Evolutionary conservation across 208 protist species (phyloP).

Genomic region (Trypanosomatidae sp.): DNA sequence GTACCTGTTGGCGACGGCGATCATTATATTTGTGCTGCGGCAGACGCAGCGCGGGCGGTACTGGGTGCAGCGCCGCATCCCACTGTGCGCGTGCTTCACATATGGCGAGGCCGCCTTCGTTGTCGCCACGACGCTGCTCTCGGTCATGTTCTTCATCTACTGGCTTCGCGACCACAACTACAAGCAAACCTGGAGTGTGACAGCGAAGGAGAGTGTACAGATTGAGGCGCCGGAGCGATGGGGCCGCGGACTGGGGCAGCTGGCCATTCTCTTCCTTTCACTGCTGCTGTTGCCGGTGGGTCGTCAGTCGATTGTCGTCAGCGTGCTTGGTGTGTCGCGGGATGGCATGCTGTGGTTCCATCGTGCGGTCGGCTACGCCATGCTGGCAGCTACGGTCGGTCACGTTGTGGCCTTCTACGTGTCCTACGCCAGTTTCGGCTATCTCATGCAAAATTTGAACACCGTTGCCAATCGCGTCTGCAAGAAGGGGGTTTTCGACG

Average conservation of each 20-base stretch:
- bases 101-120: conserved; percentile 33
- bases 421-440: conserved; percentile 20
- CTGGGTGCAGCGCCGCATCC: conserved; percentile 31
- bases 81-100: conserved; percentile 17
- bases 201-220: not conserved
- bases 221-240: conserved; percentile 33
- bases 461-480: conserved; percentile 16
- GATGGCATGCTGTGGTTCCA: conserved; percentile 62
- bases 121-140: conserved; percentile 29
- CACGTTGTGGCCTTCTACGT: conserved; percentile 33
- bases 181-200: conserved; percentile 22
- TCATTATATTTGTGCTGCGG: conserved; percentile 32
- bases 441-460: conserved; percentile 32
- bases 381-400: conserved; percentile 27
- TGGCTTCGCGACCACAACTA: conserved; percentile 72
- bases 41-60: conserved; percentile 17
- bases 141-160: conserved; percentile 53
- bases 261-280: conserved; percentile 55
- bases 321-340: conserved; percentile 47
- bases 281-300: conserved; percentile 56
- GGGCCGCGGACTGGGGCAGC: conserved; percentile 51
- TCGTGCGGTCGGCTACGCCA: conserved; percentile 39
- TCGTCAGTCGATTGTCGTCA: conserved; percentile 50
- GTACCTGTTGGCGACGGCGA: conserved; percentile 35
- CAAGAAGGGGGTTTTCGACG: conserved; percentile 16